Evolutionary conservation across 2,329 filamentous ascomycete genomes (phyloP), one percentile per base, ranked within the genome.

Genomic region (Exserohilum turcica): DNA sequence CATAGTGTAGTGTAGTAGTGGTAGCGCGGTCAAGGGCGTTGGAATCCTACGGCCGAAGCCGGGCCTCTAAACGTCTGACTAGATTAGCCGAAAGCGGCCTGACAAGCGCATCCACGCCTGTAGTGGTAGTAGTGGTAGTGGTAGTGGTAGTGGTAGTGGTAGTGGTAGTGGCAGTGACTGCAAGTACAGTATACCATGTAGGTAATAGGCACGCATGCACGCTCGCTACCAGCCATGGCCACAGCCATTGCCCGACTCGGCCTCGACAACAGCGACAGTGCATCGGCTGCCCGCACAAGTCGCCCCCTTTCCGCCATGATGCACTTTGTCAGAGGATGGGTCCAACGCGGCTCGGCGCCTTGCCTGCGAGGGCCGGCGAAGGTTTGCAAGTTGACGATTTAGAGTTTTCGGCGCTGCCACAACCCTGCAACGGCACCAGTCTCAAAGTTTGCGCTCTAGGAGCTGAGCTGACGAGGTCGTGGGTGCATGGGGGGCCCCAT

Each of bases 371-470:
- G 54, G 54, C 60, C 54, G 55, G 58, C 54, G 62, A 71, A 68
- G 64, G 68, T 68, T 69, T 67, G 54, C 54, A 59, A 61, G 60
- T 50, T 55, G 52, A 50, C 35, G 54, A 66, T 71, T 71, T 68
- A 71, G 69, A 71, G 69, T 73, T 73, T 72, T 71, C 58, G 65
- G 61, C 67, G 61, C 63, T 59, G 56, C 63, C 67, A 58, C 62
- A 67, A 63, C 69, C 70, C 68, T 73, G 70, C 63, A 65, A 69
- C 71, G 59, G 65, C 70, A 66, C 65, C 68, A 70, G 68, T 72
- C 71, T 69, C 70, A 72, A 70, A 68, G 64, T 67, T 65, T 66
- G 60, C 57, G 61, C 64, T 64, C 65, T 61, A 52, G 54, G 58
- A 56, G 63, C 65, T 60, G 61, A 61, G 57, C 59, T 68, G 59